These are phyloP conservation scores for Exutisphaerella laricina DNA, from an alignment of 2,329 filamentous ascomycete genomes.

Conservation along the genomic window DNA sequence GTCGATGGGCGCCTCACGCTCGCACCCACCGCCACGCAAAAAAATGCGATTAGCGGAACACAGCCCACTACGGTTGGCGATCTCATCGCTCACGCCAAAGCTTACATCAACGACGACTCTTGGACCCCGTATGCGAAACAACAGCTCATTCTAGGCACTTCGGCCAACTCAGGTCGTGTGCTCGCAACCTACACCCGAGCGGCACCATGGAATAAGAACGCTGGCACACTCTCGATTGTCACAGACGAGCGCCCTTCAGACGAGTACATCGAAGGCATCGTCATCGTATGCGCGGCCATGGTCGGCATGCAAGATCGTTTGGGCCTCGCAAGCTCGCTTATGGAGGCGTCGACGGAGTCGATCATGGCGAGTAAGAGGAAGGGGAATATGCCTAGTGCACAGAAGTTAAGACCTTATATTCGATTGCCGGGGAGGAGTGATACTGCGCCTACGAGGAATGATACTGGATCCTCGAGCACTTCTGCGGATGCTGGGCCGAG, in stretches of 20 bases:
- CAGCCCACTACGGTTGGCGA: constrained; percentile 1
- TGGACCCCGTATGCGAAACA: constrained; percentile 7
- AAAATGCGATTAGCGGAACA: neutral
- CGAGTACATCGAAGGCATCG: constrained; percentile 6
- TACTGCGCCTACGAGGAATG: neutral
- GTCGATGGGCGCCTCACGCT: neutral
- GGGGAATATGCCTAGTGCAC: neutral
- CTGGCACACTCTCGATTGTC: neutral
- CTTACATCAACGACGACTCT: constrained; percentile 2
- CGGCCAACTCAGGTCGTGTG: neutral
- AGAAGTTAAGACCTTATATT: constrained; percentile 1
- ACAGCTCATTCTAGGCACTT: constrained; percentile 1
- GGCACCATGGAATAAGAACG: constrained; percentile 4
- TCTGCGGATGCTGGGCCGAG: neutral
- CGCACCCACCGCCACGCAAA: neutral
- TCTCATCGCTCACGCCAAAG: constrained; percentile 3
- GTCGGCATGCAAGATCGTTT: constrained; percentile 8
- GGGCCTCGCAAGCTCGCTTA: neutral
- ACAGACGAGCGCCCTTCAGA: neutral
- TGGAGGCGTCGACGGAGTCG: constrained; percentile 2
- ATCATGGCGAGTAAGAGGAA: constrained; percentile 3
- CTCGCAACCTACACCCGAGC: constrained; percentile 4
- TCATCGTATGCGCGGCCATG: constrained; percentile 7
- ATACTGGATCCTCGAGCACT: neutral
- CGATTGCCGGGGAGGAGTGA: neutral